Evolutionary conservation across 2,329 filamentous ascomycete species (phyloP).

Genomic region (Ophiostoma angusticollis): DNA sequence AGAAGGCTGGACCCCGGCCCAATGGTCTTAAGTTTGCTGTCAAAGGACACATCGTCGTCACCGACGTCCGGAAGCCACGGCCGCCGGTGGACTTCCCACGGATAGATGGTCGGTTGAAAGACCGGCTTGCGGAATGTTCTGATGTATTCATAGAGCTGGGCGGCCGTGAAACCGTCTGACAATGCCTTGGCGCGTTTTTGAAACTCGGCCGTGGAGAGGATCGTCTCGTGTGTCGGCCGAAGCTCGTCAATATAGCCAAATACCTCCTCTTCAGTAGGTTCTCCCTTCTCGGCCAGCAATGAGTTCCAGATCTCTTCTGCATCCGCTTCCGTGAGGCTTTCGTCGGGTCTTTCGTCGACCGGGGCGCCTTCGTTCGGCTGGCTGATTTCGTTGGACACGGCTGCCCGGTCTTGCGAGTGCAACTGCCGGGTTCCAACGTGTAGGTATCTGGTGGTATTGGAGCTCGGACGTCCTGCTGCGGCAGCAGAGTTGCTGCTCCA

Average conservation of each 20-base stretch:
- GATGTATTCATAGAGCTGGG: conserved; percentile 34
- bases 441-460: too few species aligned
- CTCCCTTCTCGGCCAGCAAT: conserved; percentile 3
- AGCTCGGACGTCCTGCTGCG: too few species aligned
- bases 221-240: conserved; percentile 27
- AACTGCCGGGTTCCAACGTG: too few species aligned
- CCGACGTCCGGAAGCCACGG: conserved; percentile 29
- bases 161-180: conserved; percentile 31
- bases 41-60: conserved; percentile 4
- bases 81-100: conserved; percentile 30
- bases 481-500: too few species aligned
- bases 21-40: background rate
- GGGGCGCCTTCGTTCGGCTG: background rate
- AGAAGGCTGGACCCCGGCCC: conserved; percentile 8
- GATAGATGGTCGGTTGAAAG: background rate
- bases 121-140: conserved; percentile 2
- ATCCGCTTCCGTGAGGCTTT: background rate
- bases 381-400: too few species aligned
- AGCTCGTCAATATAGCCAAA: conserved; percentile 35
- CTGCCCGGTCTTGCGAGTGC: too few species aligned
- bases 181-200: conserved; percentile 27
- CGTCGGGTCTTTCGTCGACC: conserved; percentile 1
- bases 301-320: conserved; percentile 8
- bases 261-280: conserved; percentile 24
- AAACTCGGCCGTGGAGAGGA: conserved; percentile 29